phyloP scores from a whole-genome alignment of 2,329 filamentous ascomycete species.

The Pseudogymnoascus sp. region DNA sequence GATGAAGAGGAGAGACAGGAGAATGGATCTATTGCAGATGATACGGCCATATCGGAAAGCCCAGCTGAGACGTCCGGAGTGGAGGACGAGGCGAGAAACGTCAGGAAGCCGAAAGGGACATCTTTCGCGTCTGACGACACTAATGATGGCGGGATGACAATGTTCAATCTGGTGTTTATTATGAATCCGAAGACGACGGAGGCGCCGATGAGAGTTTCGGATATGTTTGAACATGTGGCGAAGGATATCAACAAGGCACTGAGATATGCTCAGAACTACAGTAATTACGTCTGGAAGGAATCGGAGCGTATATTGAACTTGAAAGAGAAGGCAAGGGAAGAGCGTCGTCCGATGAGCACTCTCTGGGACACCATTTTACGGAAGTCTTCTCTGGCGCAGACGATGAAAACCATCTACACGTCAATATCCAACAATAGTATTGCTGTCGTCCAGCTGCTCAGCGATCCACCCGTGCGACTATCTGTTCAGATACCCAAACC shows the following conservation, averaged over 20 bases:
- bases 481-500: slow-evolving; percentile 58
- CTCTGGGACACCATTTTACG: slow-evolving; percentile 64
- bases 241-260: slow-evolving; percentile 89
- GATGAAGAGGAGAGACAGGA: slow-evolving; percentile 24
- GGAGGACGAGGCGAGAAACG: slow-evolving; percentile 20
- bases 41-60: slow-evolving; percentile 14
- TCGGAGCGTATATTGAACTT: slow-evolving; percentile 72
- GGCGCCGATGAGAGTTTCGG: slow-evolving; percentile 58
- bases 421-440: slow-evolving; percentile 79
- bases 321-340: slow-evolving; percentile 74
- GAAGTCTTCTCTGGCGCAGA: slow-evolving; percentile 70
- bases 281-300: slow-evolving; percentile 86
- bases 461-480: slow-evolving; percentile 48
- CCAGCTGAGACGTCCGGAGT: slow-evolving; percentile 10
- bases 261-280: slow-evolving; percentile 84
- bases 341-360: slow-evolving; percentile 43
- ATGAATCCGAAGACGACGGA: slow-evolving; percentile 72
- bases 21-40: slow-evolving; percentile 9
- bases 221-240: slow-evolving; percentile 82
- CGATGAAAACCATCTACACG: slow-evolving; percentile 72
- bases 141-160: slow-evolving; percentile 55
- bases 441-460: slow-evolving; percentile 67
- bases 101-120: slow-evolving; percentile 19
- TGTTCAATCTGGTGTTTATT: slow-evolving; percentile 97
- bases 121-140: slow-evolving; percentile 19